These are phyloP conservation scores for Paraglomus brasilianum DNA, from an alignment of 192 early-diverging fungal species.

Conservation along the genomic window DNA sequence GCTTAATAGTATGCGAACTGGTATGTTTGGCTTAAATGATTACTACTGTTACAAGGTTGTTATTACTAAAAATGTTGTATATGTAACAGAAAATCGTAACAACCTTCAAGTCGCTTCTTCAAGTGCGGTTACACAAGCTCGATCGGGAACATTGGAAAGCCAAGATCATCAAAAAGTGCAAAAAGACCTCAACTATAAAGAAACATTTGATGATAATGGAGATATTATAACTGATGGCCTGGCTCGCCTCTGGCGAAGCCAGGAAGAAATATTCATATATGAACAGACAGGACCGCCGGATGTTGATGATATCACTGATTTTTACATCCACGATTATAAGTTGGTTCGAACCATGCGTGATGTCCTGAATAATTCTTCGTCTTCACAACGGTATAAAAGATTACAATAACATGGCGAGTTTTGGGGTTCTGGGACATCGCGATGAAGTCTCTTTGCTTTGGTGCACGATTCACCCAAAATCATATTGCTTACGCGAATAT, in stretches of 20 bases:
- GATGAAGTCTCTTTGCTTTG: neutral
- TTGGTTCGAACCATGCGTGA: neutral
- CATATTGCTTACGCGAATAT: neutral
- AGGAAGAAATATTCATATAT: too few species aligned
- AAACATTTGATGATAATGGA: too few species aligned
- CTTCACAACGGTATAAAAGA: neutral
- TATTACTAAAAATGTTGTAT: conserved; percentile 18
- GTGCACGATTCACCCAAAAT: neutral
- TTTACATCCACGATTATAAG: conserved; percentile 6
- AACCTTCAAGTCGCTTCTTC: too few species aligned
- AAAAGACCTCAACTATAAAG: too few species aligned
- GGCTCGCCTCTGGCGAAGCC: neutral
- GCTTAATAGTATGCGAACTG: conserved; percentile 12
- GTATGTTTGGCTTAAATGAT: conserved; percentile 25
- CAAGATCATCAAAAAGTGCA: too few species aligned
- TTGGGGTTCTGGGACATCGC: neutral
- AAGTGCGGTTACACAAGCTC: too few species aligned
- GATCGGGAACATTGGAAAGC: too few species aligned
- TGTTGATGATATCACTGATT: neutral
- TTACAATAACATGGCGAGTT: neutral
- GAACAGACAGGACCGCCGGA: too few species aligned
- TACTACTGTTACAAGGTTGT: conserved; percentile 21
- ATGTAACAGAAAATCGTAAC: too few species aligned
- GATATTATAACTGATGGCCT: neutral
- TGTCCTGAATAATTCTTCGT: conserved; percentile 4